Evolutionary conservation across 2,329 filamentous ascomycete species (phyloP), one percentile per base, ranked within the genome.

Genomic region (Hypomyces perniciosus): DNA sequence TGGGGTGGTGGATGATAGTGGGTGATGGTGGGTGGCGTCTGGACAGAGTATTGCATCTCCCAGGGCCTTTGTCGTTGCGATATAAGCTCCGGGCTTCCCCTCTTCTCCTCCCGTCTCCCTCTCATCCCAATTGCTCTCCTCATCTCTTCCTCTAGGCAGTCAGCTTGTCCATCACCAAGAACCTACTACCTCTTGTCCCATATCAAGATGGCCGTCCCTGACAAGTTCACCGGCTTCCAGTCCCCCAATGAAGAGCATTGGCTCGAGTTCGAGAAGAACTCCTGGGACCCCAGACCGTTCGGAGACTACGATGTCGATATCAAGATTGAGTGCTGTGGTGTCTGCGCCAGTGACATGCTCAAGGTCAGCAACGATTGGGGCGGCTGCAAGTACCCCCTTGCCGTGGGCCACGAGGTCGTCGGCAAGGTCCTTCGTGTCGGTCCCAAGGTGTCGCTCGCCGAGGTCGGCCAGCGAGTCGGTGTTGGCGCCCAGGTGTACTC

Each of bases 281-380:
- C 91, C 74, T 90, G 89, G 74, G 80, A 84, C 60, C 83, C 91
- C 52, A 93, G 95, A 74, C 86, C 87, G 13, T 95, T 95, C 66
- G 88, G 85, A 57, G 88, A 91, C 66, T 80, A 88, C 69, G 90
- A 96, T 65, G 82, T 96, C 61, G 90, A 95, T 66, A 81, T 96
- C 70, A 86, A 91, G 75, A 85, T 96, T 62, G 84, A 90, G 58
- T 84, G 81, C 65, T 92, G 88, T 63, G 87, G 88, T 63, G 77
- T 90, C 48, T 90, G 86, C 66, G 81, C 84, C 59, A 85, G 80
- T 58, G 85, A 90, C 63, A 73, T 86, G 44, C 85, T 88, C 70
- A 88, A 82, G 53, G 78, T 88, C 64, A 81, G 68, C 61, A 83
- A 83, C 55, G 83, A 84, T 54, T 88, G 84, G 84, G 83, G 81